Base-by-base conservation (phyloP, 2,329 filamentous ascomycete species). In the Sphaerulina vaccinii region DNA sequence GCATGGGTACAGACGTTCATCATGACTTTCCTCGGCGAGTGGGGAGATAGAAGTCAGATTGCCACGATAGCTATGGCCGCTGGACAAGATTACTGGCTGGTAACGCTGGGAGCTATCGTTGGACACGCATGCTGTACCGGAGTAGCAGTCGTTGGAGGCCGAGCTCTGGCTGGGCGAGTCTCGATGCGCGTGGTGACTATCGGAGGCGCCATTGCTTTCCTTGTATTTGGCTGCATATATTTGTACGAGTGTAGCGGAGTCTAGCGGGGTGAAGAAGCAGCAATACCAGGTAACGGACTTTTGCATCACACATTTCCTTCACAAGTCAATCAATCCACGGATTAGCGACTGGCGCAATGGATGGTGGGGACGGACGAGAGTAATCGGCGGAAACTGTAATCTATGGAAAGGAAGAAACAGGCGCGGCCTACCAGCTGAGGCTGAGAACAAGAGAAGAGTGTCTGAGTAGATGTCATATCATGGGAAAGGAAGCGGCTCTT, bases 1-100 rank as follows among this genome's bases (percentile, higher is more conserved):
- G 93, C 91, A 0, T 99, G 93, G 93, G 93, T 99, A 11, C 92
- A 97, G 73, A 99, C 93, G 0, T 99, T 99, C 68, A 83, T 95
- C 63, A 99, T 99, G 93, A 99, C 93, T 2, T 99, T 99, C 74
- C 75, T 99, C 23, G 93, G 93, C 35, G 93, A 99, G 71, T 99
- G 93, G 93, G 93, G 93, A 51, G 93, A 99, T 67, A 84, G 93
- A 61, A 95, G 89, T 69, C 93, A 99, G 74, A 97, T 99, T 65
- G 93, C 93, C 18, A 99, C 93, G 0, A 95, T 99, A 67, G 93
- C 93, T 48, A 99, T 99, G 93, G 93, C 93, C 43, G 92, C 93
- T 27, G 93, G 93, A 16, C 89, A 95, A 71, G 93, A 99, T 69
- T 99, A 97, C 71, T 97, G 92, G 92, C 96, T 90, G 88, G 93